phyloP scores from a whole-genome alignment of 2,329 filamentous ascomycete genomes.

The Keithomyces neogunnii region DNA sequence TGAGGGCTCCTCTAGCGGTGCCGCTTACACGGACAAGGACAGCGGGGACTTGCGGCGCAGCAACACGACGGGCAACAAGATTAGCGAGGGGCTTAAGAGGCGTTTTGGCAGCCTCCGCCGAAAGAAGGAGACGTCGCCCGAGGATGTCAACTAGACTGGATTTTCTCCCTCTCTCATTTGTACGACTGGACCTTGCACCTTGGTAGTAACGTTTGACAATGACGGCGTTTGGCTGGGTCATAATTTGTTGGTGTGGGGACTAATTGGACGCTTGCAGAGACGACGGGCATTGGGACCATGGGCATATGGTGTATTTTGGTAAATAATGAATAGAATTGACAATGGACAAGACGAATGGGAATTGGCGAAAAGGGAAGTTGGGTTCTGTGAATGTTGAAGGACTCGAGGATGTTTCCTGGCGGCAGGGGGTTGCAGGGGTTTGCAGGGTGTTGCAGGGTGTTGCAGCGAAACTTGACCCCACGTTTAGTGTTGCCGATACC shows the following conservation, averaged over 20 bases:
- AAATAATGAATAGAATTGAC: no score
- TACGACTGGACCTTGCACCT: not conserved
- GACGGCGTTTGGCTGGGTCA: not conserved
- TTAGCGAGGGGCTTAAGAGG: constrained; percentile 44
- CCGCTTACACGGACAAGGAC: constrained; percentile 13
- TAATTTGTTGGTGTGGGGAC: no score
- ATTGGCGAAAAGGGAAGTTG: no score
- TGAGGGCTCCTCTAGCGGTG: constrained; percentile 14
- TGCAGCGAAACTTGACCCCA: no score
- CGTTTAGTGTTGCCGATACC: no score
- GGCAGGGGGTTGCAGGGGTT: no score
- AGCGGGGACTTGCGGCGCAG: constrained; percentile 25
- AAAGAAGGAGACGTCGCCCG: constrained; percentile 24
- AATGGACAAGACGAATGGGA: no score
- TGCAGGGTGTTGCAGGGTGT: no score
- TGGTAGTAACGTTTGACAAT: not conserved
- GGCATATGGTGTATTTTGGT: not conserved
- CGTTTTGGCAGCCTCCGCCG: constrained; percentile 44
- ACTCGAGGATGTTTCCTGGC: no score
- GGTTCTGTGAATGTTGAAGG: no score
- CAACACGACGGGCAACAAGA: constrained; percentile 32
- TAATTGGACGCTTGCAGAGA: not conserved
- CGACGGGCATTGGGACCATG: not conserved
- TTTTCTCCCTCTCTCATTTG: not conserved
- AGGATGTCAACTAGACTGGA: constrained; percentile 3